Evolutionary conservation across 2,329 filamentous ascomycete species (phyloP).

Genomic region (Aureobasidium leucospermi): DNA sequence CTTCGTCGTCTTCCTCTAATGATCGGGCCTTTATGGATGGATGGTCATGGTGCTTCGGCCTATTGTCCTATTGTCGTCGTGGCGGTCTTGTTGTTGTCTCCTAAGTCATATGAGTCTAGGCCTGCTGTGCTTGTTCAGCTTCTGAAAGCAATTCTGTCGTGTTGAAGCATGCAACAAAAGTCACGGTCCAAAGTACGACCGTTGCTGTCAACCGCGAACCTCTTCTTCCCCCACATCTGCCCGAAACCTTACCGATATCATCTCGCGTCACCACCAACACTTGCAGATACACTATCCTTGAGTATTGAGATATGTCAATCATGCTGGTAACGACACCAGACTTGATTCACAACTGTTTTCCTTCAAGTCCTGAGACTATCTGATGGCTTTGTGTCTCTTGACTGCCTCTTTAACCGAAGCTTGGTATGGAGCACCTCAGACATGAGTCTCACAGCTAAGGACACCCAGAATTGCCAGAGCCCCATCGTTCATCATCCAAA

Average conservation of each 20-base stretch:
- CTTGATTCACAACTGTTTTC: too few relatives aligned
- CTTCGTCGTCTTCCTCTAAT: background rate
- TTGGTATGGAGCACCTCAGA: background rate
- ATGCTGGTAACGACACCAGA: too few relatives aligned
- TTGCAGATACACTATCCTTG: background rate
- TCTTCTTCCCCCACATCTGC: background rate
- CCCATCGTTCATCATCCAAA: background rate
- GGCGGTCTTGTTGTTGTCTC: background rate
- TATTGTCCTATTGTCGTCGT: background rate
- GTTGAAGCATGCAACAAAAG: background rate
- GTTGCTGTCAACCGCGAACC: conserved; percentile 4
- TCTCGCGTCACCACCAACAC: background rate
- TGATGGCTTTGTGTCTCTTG: too few relatives aligned
- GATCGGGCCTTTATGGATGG: background rate
- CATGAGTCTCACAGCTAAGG: background rate
- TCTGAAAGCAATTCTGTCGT: background rate
- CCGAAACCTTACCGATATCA: background rate
- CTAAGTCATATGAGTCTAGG: background rate
- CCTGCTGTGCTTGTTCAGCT: background rate
- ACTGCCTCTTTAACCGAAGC: background rate
- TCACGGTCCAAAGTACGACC: conserved; percentile 4
- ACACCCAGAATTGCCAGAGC: background rate
- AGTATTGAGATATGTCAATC: background rate
- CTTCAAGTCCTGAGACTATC: background rate
- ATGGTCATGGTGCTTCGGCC: background rate